Evolutionary conservation across 495 filamentous ascomycete species (phyloP).

Genomic region (Podospora pseudopauciseta): DNA sequence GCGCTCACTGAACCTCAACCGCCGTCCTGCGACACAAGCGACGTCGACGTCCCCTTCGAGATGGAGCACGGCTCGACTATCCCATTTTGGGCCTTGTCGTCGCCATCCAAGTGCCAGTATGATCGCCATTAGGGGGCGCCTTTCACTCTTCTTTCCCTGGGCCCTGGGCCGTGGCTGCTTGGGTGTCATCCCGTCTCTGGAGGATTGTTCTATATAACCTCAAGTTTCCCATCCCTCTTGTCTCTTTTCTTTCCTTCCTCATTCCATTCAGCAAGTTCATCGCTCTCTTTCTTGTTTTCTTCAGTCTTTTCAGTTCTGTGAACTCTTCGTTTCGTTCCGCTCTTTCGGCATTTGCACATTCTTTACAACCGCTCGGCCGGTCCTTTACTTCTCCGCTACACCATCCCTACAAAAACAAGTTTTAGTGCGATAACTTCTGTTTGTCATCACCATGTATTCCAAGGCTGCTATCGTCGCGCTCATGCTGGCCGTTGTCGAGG

Average conservation of each 20-base stretch:
- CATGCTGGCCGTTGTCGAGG: conserved; percentile 47
- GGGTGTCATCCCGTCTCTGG: conserved; percentile 20
- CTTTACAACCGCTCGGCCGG: conserved; percentile 39
- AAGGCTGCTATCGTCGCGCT: conserved; percentile 40
- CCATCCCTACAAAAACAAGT: conserved; percentile 21
- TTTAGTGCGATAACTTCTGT: conserved; percentile 22
- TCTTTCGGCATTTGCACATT: conserved; percentile 38
- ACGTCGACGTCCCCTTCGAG: conserved; percentile 20
- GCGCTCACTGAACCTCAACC: conserved; percentile 15
- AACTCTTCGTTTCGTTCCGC: conserved; percentile 44
- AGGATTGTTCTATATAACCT: conserved; percentile 30
- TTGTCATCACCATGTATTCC: conserved; percentile 43
- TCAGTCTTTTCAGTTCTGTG: conserved; percentile 46
- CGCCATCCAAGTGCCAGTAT: conserved; percentile 26
- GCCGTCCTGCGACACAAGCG: conserved; percentile 28
- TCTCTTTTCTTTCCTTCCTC: conserved; percentile 33
- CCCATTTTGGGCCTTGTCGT: conserved; percentile 9
- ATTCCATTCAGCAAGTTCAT: conserved; percentile 34
- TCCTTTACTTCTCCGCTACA: conserved; percentile 32
- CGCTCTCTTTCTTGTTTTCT: conserved; percentile 29
- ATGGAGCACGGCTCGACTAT: conserved; percentile 8
- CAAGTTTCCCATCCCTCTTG: conserved; percentile 8
- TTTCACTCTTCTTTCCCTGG: conserved; percentile 15
- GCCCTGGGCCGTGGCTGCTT: conserved; percentile 10
- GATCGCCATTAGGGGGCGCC: conserved; percentile 33